Conservation (phyloP, 352 stramenopile genomes). For the Globisporangium recalcitrans region DNA sequence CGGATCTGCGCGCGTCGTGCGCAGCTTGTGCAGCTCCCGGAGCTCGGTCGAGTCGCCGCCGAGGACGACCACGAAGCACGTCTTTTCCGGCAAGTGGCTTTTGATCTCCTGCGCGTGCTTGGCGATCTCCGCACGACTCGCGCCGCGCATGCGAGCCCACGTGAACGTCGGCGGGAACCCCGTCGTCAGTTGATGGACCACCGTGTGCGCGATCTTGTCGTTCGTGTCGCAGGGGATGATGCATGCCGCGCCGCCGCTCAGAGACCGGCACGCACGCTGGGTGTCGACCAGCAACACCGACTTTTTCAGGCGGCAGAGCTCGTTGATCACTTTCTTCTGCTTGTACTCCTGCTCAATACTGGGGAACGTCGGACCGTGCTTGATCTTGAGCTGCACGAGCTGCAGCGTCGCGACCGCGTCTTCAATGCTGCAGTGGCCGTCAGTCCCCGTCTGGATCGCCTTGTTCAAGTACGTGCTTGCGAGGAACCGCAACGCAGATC, state of each 20-base stretch:
- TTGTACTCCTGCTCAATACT: slow-evolving; percentile 65
- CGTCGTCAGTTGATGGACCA: slow-evolving; percentile 77
- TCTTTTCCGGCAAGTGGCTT: slow-evolving; percentile 39
- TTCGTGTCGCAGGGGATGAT: slow-evolving; percentile 52
- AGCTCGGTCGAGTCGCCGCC: slow-evolving; percentile 47
- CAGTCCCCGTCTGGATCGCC: slow-evolving; percentile 62
- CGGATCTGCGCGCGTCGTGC: slow-evolving; percentile 68
- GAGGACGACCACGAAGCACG: slow-evolving; percentile 56
- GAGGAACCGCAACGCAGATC: slow-evolving; percentile 71
- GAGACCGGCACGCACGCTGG: slow-evolving; percentile 49
- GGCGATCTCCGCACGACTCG: slow-evolving; percentile 39
- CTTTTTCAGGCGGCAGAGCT: slow-evolving; percentile 67
- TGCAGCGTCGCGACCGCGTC: slow-evolving; percentile 75
- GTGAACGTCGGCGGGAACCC: slow-evolving; percentile 78
- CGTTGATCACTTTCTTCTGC: slow-evolving; percentile 74
- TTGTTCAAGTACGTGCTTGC: slow-evolving; percentile 62
- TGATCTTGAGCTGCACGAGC: slow-evolving; percentile 72
- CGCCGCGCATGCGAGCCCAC: slow-evolving; percentile 54
- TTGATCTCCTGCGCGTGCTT: slow-evolving; percentile 32
- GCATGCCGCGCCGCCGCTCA: slow-evolving; percentile 57
- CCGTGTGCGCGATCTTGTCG: slow-evolving; percentile 39
- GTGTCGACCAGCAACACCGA: slow-evolving; percentile 74
- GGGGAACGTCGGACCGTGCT: slow-evolving; percentile 66
- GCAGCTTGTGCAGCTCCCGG: slow-evolving; percentile 69
- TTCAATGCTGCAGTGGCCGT: slow-evolving; percentile 82